Percentiles rank a stretch among this genome's conserved stretches.
Evolutionary conservation across 306 rosid species (phyloP).

Genomic region (Prunus salicina): DNA sequence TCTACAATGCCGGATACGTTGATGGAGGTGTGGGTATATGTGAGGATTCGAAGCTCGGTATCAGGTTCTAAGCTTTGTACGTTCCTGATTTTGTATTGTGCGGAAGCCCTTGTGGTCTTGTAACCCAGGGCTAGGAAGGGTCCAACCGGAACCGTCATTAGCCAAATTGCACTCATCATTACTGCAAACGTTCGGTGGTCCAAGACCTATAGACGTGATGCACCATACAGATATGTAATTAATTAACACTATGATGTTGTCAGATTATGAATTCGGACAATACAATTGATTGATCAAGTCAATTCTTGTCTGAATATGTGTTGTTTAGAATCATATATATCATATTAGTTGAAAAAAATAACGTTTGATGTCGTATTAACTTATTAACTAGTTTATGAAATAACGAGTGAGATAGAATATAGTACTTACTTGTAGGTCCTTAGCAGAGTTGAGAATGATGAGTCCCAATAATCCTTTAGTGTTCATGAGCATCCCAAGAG

Average conservation of each 20-base stretch:
- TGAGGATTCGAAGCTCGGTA: slow-evolving; percentile 35
- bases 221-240: background rate
- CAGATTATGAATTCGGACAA: no score
- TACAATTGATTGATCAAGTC: no score
- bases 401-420: no score
- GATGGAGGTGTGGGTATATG: slow-evolving; percentile 33
- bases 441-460: slow-evolving; percentile 24
- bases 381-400: no score
- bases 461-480: slow-evolving; percentile 40
- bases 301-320: no score
- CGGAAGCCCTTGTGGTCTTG: slow-evolving; percentile 9
- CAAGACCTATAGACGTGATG: slow-evolving; percentile 23
- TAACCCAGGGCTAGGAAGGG: slow-evolving; percentile 27
- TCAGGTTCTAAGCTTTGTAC: slow-evolving; percentile 29
- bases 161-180: slow-evolving; percentile 26
- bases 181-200: slow-evolving; percentile 24
- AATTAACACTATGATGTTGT: no score
- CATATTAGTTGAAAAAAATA: no score
- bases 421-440: slow-evolving; percentile 24
- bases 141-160: slow-evolving; percentile 32
- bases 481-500: slow-evolving; percentile 42
- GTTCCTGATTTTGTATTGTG: slow-evolving; percentile 24
- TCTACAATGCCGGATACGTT: slow-evolving; percentile 32
- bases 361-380: no score
- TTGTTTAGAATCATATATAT: no score